phyloP scores from a whole-genome alignment of 192 early-diverging fungal species.

The Radiomyces spectabilis region DNA sequence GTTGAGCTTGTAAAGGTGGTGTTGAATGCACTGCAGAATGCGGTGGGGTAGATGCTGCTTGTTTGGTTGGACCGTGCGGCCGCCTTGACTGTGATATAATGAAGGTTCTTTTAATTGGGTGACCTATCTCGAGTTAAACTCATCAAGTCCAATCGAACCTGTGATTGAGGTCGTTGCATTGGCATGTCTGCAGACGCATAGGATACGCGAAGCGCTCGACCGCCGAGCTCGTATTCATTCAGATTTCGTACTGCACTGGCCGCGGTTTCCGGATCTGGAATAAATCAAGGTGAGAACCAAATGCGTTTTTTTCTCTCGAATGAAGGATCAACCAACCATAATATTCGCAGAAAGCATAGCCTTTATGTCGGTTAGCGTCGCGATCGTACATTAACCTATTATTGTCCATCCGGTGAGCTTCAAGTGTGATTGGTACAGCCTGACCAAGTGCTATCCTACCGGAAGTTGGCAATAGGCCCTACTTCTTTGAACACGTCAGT shows the following conservation, averaged over 20 bases:
- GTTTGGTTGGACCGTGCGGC: too few species aligned
- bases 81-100: too few species aligned
- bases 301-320: background rate
- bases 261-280: conserved; percentile 75
- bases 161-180: conserved; percentile 11
- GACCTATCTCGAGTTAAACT: background rate
- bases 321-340: conserved; percentile 54
- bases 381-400: conserved; percentile 88
- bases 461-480: conserved; percentile 74
- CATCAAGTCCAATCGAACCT: too few species aligned
- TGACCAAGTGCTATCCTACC: too few species aligned
- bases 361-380: conserved; percentile 81
- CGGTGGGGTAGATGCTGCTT: background rate
- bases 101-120: background rate
- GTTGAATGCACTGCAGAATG: background rate
- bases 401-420: too few species aligned
- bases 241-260: conserved; percentile 91
- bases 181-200: conserved; percentile 73
- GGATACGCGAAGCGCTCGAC: conserved; percentile 80
- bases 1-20: too few species aligned
- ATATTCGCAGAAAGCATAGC: conserved; percentile 93
- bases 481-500: conserved; percentile 89
- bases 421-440: too few species aligned
- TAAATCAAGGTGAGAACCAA: background rate
- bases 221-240: conserved; percentile 82